These are phyloP conservation scores for Magnolia changhungtana DNA, from an alignment of 164 flowering plant species.

Conservation along the genomic window DNA sequence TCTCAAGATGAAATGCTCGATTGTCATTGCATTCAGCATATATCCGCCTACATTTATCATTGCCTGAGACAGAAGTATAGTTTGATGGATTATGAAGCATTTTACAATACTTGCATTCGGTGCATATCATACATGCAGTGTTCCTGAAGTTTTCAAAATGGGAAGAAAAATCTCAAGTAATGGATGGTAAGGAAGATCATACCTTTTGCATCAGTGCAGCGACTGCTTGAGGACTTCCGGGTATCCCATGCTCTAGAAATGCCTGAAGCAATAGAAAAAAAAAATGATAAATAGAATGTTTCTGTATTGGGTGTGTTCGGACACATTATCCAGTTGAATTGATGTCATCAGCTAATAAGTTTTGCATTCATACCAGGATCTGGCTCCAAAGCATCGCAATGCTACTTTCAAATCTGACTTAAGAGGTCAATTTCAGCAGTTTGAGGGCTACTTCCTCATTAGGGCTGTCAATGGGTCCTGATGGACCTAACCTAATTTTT, in stretches of 20 bases:
- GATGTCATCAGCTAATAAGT: too few relatives aligned
- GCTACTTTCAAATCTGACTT: too few relatives aligned
- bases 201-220: slow-evolving; percentile 80
- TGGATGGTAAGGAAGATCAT: slow-evolving; percentile 1
- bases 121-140: not conserved
- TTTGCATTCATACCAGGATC: too few relatives aligned
- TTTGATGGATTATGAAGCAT: not conserved
- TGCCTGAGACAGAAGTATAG: slow-evolving; percentile 43
- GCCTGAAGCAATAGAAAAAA: slow-evolving; percentile 46
- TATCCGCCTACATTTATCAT: slow-evolving; percentile 73
- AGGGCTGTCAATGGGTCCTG: too few relatives aligned
- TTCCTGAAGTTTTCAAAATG: not conserved
- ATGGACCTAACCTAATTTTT: too few relatives aligned
- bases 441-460: too few relatives aligned
- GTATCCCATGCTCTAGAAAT: slow-evolving; percentile 75
- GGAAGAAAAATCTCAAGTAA: not conserved
- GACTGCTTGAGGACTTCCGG: slow-evolving; percentile 64
- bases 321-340: too few relatives aligned
- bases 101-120: not conserved
- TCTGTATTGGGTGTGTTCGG: not conserved
- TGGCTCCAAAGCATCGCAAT: too few relatives aligned
- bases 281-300: not conserved
- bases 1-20: slow-evolving; percentile 90
- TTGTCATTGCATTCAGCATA: slow-evolving; percentile 66
- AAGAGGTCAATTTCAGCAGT: too few relatives aligned